Percentiles rank a stretch among this genome's conserved stretches.
These are phyloP conservation scores for Quercus robur DNA, from an alignment of 306 rosid species.

Conservation along the genomic window DNA sequence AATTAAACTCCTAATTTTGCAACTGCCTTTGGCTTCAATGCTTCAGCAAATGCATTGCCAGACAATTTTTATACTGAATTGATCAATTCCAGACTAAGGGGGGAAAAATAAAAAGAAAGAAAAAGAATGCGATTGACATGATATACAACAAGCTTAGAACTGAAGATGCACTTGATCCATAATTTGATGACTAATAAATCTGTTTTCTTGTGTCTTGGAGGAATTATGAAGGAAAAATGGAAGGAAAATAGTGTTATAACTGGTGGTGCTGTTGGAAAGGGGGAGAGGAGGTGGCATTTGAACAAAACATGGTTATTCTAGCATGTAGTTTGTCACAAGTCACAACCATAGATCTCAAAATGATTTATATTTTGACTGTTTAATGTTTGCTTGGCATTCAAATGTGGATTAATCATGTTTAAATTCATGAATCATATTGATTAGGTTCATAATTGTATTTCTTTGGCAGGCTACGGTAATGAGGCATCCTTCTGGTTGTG, in stretches of 20 bases:
- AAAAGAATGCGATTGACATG: neutral
- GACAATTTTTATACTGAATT: neutral
- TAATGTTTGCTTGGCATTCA: neutral
- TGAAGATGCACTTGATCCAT: neutral
- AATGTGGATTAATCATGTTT: neutral
- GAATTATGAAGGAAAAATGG: neutral
- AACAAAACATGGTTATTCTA: neutral
- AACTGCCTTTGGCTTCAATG: neutral
- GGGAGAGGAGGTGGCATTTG: neutral
- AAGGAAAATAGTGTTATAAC: neutral
- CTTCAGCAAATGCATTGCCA: neutral
- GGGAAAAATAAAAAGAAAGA: neutral
- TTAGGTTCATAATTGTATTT: constrained; percentile 23
- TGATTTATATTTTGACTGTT: neutral
- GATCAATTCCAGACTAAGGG: neutral
- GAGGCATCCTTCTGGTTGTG: constrained; percentile 95
- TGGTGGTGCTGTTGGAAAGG: neutral
- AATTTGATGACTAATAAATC: neutral
- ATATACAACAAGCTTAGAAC: neutral
- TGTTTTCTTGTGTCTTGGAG: neutral
- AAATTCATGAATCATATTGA: neutral
- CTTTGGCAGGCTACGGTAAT: constrained; percentile 63
- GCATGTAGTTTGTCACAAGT: neutral
- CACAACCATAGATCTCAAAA: neutral
- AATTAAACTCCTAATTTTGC: neutral